Evolutionary conservation across 306 rosid species (phyloP).

Genomic region (Prunus dulcis): DNA sequence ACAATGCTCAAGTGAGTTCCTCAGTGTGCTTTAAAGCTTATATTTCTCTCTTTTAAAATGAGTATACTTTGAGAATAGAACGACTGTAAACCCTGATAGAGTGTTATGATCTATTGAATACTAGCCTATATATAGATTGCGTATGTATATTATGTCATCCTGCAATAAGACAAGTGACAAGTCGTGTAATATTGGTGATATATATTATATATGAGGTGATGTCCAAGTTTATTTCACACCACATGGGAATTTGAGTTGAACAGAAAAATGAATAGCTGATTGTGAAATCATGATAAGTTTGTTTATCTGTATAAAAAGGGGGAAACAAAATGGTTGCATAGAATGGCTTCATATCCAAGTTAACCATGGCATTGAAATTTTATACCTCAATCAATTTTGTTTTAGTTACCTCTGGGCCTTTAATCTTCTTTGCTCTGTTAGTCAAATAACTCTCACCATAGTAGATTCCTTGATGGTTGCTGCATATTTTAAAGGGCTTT

Average conservation of each 20-base stretch:
- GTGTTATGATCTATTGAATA: background rate
- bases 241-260: background rate
- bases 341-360: background rate
- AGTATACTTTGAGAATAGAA: background rate
- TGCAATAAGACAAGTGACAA: background rate
- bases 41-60: conserved; percentile 5
- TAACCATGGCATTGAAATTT: background rate
- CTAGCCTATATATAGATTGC: background rate
- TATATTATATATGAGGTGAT: background rate
- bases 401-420: background rate
- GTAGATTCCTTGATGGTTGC: background rate
- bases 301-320: background rate
- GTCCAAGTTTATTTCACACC: background rate
- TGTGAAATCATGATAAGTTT: background rate
- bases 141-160: background rate
- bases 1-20: conserved; percentile 78
- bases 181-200: background rate
- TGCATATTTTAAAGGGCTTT: background rate
- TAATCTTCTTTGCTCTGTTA: background rate
- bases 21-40: conserved; percentile 11
- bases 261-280: background rate
- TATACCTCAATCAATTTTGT: background rate
- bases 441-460: background rate
- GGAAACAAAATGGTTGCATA: background rate
- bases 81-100: background rate